These are phyloP conservation scores for Cadophora gregata DNA, from an alignment of 2,329 filamentous ascomycete genomes.

Conservation along the genomic window DNA sequence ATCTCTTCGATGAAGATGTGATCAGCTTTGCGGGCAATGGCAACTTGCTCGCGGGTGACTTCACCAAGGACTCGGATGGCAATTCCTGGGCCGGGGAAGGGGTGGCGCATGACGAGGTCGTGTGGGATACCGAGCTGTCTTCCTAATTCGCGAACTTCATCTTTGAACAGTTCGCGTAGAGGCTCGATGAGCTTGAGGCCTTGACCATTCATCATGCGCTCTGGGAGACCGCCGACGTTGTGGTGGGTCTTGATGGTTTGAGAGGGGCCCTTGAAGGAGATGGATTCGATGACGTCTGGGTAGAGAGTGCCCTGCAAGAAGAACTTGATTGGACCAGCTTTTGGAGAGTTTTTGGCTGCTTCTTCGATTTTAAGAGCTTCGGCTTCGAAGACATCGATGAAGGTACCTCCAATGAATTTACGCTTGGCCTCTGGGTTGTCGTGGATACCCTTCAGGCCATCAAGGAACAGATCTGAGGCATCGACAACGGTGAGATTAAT, in stretches of 20 bases:
- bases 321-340: conserved; percentile 80
- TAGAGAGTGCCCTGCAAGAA: conserved; percentile 83
- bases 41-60: conserved; percentile 78
- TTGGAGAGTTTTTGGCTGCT: conserved; percentile 67
- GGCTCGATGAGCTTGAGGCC: conserved; percentile 76
- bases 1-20: conserved; percentile 81
- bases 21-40: conserved; percentile 79
- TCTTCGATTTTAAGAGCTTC: conserved; percentile 78
- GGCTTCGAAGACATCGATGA: conserved; percentile 84
- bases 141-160: conserved; percentile 76
- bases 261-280: conserved; percentile 75
- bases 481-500: conserved; percentile 93
- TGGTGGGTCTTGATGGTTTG: conserved; percentile 78
- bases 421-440: conserved; percentile 85
- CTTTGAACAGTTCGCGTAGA: conserved; percentile 81
- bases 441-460: conserved; percentile 72
- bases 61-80: conserved; percentile 80
- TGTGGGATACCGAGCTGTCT: conserved; percentile 73
- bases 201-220: conserved; percentile 57
- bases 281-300: conserved; percentile 64
- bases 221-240: conserved; percentile 70
- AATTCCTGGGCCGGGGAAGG: conserved; percentile 76
- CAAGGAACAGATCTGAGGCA: conserved; percentile 78
- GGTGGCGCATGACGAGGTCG: conserved; percentile 79
- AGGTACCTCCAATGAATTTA: conserved; percentile 83